A percentile compares a stretch with the other conserved stretches of the same genome.
These are phyloP conservation scores for Saccharomycopsis fibuligera DNA, from an alignment of 805 yeast genomes.

Conservation along the genomic window DNA sequence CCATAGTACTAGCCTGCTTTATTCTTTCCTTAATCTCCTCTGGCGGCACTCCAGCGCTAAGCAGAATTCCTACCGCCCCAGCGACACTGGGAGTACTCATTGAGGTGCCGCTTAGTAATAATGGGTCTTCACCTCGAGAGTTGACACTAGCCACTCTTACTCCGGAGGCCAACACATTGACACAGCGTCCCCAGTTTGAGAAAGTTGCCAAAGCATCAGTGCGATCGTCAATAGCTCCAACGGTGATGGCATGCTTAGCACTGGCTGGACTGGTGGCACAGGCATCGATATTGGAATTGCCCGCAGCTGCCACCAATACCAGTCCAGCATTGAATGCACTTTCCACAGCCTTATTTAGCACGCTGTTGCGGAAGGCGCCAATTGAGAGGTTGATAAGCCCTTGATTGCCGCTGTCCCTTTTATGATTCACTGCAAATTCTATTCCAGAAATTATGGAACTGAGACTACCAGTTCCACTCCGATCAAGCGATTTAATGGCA, in stretches of 20 bases:
- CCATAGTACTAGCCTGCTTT: slow-evolving; percentile 40
- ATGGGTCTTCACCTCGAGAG: slow-evolving; percentile 26
- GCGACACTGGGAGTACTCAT: slow-evolving; percentile 77
- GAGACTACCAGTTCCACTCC: slow-evolving; percentile 63
- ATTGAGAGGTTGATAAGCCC: slow-evolving; percentile 77
- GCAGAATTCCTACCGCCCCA: slow-evolving; percentile 52
- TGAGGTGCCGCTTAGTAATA: slow-evolving; percentile 62
- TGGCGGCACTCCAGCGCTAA: slow-evolving; percentile 45
- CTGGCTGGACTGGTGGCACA: slow-evolving; percentile 86
- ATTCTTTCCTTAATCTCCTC: slow-evolving; percentile 37
- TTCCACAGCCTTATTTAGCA: slow-evolving; percentile 68
- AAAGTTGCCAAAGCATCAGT: slow-evolving; percentile 67
- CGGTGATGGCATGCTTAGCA: slow-evolving; percentile 62
- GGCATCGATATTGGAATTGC: slow-evolving; percentile 73
- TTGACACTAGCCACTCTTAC: slow-evolving; percentile 39
- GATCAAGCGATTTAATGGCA: slow-evolving; percentile 70
- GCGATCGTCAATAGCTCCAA: slow-evolving; percentile 82
- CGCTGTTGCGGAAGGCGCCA: slow-evolving; percentile 63
- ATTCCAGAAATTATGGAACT: slow-evolving; percentile 60
- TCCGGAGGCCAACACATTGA: slow-evolving; percentile 82
- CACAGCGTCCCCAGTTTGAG: slow-evolving; percentile 93
- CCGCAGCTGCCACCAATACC: slow-evolving; percentile 77
- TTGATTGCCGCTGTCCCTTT: slow-evolving; percentile 29
- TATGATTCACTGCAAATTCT: slow-evolving; percentile 61
- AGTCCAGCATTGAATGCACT: slow-evolving; percentile 73